These are phyloP conservation scores for Penicillium sp. DNA, from an alignment of 2,329 filamentous ascomycete species.

Conservation along the genomic window DNA sequence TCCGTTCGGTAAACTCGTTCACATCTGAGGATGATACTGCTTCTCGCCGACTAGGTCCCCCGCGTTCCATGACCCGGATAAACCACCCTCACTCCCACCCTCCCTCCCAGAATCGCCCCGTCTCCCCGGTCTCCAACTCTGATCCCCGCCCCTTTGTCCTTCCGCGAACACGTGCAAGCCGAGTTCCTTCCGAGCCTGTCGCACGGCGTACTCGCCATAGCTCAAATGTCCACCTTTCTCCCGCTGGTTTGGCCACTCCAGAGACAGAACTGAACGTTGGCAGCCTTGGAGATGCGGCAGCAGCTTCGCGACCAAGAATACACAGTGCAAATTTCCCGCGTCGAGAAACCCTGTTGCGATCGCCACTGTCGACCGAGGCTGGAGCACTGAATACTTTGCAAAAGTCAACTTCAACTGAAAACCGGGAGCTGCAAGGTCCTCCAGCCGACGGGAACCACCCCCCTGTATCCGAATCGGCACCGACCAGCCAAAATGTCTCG, in stretches of 20 bases:
- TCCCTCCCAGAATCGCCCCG: conserved; percentile 48
- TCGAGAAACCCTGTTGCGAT: conserved; percentile 31
- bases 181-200: conserved; percentile 51
- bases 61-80: conserved; percentile 25
- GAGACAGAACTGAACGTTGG: conserved; percentile 39
- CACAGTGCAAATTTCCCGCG: conserved; percentile 36
- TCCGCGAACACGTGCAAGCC: conserved; percentile 28
- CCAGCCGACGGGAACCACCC: conserved; percentile 10
- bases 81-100: conserved; percentile 25
- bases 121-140: conserved; percentile 55
- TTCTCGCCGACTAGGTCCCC: conserved; percentile 25
- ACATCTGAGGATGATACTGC: conserved; percentile 39
- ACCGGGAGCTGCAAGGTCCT: conserved; percentile 10
- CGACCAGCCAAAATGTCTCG: conserved; percentile 25
- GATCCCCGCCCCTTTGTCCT: conserved; percentile 52
- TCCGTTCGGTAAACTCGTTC: conserved; percentile 48
- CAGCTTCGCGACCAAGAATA: conserved; percentile 29
- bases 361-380: conserved; percentile 34
- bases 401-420: conserved; percentile 7
- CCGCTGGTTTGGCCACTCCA: conserved; percentile 41
- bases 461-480: conserved; percentile 12
- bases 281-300: conserved; percentile 24
- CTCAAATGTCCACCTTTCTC: conserved; percentile 28
- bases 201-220: conserved; percentile 45
- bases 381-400: conserved; percentile 23